These are phyloP conservation scores for Talaromyces ruber DNA, from an alignment of 495 filamentous ascomycete species.

Conservation along the genomic window DNA sequence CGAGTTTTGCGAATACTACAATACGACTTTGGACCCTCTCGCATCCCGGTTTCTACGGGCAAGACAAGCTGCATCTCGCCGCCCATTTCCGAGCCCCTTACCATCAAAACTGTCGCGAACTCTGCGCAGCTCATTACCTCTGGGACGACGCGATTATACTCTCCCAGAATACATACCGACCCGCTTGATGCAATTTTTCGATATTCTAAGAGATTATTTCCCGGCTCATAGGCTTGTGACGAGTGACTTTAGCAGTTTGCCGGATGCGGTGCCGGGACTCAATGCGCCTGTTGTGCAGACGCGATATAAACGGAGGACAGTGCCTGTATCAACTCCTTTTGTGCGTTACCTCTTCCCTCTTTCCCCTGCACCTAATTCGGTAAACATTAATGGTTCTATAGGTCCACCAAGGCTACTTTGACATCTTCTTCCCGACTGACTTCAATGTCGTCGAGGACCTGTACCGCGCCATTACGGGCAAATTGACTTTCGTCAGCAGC, in stretches of 20 bases:
- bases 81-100: constrained; percentile 46
- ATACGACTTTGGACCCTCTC: constrained; percentile 66
- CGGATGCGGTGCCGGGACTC: constrained; percentile 69
- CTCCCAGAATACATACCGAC: constrained; percentile 90
- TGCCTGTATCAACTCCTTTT: constrained; percentile 85
- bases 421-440: constrained; percentile 96
- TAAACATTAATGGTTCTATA: constrained; percentile 21
- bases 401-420: constrained; percentile 98
- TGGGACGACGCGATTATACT: constrained; percentile 59
- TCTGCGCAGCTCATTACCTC: constrained; percentile 52
- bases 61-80: constrained; percentile 55
- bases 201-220: constrained; percentile 77
- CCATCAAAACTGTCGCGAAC: constrained; percentile 46
- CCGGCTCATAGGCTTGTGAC: constrained; percentile 82
- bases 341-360: constrained; percentile 42
- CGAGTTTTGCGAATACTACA: constrained; percentile 93
- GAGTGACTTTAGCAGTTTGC: constrained; percentile 81
- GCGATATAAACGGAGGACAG: constrained; percentile 71
- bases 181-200: constrained; percentile 91
- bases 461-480: constrained; percentile 86
- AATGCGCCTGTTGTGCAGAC: constrained; percentile 97
- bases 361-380: neutral
- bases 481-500: constrained; percentile 70
- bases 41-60: constrained; percentile 75
- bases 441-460: constrained; percentile 81